Evolutionary conservation across 768 basidiomycete species (phyloP), one percentile per base, ranked within the genome.

Genomic region (Termitomyces sp.): DNA sequence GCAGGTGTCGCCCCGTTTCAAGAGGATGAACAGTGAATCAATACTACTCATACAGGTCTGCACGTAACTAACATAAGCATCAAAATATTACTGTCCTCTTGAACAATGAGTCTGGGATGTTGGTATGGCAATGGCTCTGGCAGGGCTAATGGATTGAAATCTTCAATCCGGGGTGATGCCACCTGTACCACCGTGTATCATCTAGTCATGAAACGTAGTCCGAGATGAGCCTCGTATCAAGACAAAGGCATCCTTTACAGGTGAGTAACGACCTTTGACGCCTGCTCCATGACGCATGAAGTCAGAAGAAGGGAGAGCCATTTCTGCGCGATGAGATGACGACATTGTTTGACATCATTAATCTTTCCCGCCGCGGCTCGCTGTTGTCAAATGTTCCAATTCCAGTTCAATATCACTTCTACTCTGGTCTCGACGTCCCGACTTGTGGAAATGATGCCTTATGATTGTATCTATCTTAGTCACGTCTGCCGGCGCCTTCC

Each of bases 401-500:
- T 57, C 53, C 52, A 59, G 54, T 45, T 59, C 60, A 44, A 60
- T 60, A 47, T 33, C 8, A 68, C 79, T 20, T 71, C 74, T 49
- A 63, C 70, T 28, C 71, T 86, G 28, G 69, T 87, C 7, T n/a
- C n/a, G n/a, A n/a, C n/a, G n/a, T n/a, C n/a, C n/a, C 70, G 76
- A 26, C 76, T 88, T 32, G 78, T 78, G 41, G 88, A 87, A 65
- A 64, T 79, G 33, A 64, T 88, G 28, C 86, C 72, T 90, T n/a
- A 72, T 89, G 33, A 66, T 83, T 3, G 58, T 83, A 5, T 87
- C 86, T 10, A 52, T 85, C 41, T 59, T 82, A 24, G 72, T 86
- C 38, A 81, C 80, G 7, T 85, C 87, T 65, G 74, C 84, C n/a
- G 86, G 87, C n/a, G 77, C 85, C 28, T 88, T 90, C 68, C 72